Conservation (phyloP, 345 rosid genomes). For the thale cress (Arabidopsis thaliana) region DNA sequence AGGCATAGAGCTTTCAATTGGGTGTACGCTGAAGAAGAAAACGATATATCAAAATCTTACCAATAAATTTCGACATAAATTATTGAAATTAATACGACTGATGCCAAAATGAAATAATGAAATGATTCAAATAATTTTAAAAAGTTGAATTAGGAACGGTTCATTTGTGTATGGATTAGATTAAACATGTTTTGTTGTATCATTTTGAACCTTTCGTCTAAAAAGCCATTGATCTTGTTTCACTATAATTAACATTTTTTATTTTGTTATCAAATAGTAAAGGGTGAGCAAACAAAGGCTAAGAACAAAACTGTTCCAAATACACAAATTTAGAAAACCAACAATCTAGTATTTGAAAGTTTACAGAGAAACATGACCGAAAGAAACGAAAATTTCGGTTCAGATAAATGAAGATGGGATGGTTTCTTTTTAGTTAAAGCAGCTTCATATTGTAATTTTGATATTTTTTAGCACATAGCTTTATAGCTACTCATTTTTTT, state of each 20-base stretch:
- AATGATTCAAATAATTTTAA: not conserved
- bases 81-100: slow-evolving; percentile 28
- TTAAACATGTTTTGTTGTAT: slow-evolving; percentile 6
- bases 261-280: not conserved
- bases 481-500: not conserved
- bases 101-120: slow-evolving; percentile 14
- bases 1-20: slow-evolving; percentile 43
- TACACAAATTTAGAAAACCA: not conserved
- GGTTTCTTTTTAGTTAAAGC: not conserved
- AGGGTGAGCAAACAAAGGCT: slow-evolving; percentile 6
- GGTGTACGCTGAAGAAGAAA: slow-evolving; percentile 32
- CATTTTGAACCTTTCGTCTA: not conserved
- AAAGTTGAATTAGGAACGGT: not conserved
- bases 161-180: slow-evolving; percentile 21
- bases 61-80: slow-evolving; percentile 34
- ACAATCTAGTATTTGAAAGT: not conserved
- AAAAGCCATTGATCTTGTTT: not conserved
- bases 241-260: not conserved
- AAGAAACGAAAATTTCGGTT: not conserved
- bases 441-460: not conserved
- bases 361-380: not conserved
- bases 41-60: slow-evolving; percentile 43
- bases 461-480: not conserved
- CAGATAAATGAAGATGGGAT: not conserved
- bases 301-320: not conserved